These are phyloP conservation scores for Penicillium riverlandense DNA, from an alignment of 495 filamentous ascomycete species.

Conservation along the genomic window DNA sequence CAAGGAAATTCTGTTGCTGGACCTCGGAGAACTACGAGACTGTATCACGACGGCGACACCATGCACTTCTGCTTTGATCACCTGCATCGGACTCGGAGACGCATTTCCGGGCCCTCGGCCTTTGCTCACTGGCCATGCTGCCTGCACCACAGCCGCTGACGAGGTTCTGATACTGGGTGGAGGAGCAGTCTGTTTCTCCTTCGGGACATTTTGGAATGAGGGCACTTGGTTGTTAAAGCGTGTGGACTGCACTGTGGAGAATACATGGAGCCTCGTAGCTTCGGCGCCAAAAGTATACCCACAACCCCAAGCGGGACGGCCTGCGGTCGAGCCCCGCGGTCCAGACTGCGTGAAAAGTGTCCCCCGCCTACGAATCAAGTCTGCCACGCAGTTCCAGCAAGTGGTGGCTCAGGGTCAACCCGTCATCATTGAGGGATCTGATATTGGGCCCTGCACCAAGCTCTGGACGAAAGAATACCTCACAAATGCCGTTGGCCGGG, in stretches of 20 bases:
- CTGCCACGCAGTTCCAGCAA: slow-evolving; percentile 47
- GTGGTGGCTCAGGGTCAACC: slow-evolving; percentile 54
- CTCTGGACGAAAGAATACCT: slow-evolving; percentile 69
- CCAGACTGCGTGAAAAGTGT: slow-evolving; percentile 20
- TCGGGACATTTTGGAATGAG: slow-evolving; percentile 70
- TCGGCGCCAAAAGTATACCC: slow-evolving; percentile 1
- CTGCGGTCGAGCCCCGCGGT: background rate
- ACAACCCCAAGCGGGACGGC: background rate
- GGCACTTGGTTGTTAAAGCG: slow-evolving; percentile 42
- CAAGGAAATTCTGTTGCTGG: slow-evolving; percentile 33
- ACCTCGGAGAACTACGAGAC: slow-evolving; percentile 6
- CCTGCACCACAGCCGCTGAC: slow-evolving; percentile 35
- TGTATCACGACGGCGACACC: slow-evolving; percentile 4
- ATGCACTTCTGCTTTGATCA: slow-evolving; percentile 10
- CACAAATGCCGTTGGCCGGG: slow-evolving; percentile 51
- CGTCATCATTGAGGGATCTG: slow-evolving; percentile 54
- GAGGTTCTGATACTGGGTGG: slow-evolving; percentile 62
- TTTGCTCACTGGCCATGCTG: slow-evolving; percentile 59
- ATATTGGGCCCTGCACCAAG: slow-evolving; percentile 59
- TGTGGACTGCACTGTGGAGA: slow-evolving; percentile 5
- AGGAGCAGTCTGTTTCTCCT: slow-evolving; percentile 84
- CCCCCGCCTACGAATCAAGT: slow-evolving; percentile 42
- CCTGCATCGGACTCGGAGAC: slow-evolving; percentile 14
- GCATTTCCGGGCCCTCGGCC: slow-evolving; percentile 35
- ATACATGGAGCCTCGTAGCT: slow-evolving; percentile 15